These are phyloP conservation scores for Trametes gibbosa DNA, from an alignment of 768 basidiomycete genomes.

Conservation along the genomic window DNA sequence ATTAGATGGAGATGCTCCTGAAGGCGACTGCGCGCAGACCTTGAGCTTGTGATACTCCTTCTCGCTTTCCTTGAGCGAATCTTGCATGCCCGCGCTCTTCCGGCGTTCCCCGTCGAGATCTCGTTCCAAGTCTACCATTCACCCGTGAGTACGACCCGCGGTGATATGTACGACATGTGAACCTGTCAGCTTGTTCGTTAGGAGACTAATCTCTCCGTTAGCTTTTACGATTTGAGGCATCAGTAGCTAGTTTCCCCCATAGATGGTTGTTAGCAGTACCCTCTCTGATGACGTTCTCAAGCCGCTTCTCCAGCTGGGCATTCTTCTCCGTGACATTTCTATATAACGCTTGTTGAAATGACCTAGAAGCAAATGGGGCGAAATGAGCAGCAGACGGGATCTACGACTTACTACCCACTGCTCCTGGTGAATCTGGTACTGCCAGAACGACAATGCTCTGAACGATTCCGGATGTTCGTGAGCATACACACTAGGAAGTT, in stretches of 20 bases:
- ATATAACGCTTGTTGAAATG: conserved; percentile 82
- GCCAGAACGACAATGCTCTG: conserved; percentile 84
- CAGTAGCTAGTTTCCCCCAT: background rate
- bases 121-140: conserved; percentile 55
- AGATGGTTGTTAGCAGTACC: conserved; percentile 39
- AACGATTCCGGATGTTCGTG: background rate
- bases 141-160: background rate
- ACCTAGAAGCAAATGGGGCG: conserved; percentile 40
- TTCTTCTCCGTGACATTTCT: conserved; percentile 82
- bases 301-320: conserved; percentile 77
- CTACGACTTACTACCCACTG: conserved; percentile 41
- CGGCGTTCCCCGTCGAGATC: conserved; percentile 80
- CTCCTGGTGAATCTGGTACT: conserved; percentile 87
- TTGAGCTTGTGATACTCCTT: conserved; percentile 89
- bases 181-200: conserved; percentile 71
- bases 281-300: conserved; percentile 84
- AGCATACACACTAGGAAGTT: background rate
- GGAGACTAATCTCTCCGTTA: conserved; percentile 69
- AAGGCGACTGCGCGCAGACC: conserved; percentile 33
- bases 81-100: conserved; percentile 71
- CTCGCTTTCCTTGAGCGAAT: conserved; percentile 70
- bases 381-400: background rate
- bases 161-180: conserved; percentile 8
- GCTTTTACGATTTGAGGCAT: conserved; percentile 40
- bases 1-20: background rate